Evolutionary conservation across 2,329 filamentous ascomycete genomes (phyloP), one percentile per base, ranked within the genome.

Genomic region (Chaetomiaceae sp.): DNA sequence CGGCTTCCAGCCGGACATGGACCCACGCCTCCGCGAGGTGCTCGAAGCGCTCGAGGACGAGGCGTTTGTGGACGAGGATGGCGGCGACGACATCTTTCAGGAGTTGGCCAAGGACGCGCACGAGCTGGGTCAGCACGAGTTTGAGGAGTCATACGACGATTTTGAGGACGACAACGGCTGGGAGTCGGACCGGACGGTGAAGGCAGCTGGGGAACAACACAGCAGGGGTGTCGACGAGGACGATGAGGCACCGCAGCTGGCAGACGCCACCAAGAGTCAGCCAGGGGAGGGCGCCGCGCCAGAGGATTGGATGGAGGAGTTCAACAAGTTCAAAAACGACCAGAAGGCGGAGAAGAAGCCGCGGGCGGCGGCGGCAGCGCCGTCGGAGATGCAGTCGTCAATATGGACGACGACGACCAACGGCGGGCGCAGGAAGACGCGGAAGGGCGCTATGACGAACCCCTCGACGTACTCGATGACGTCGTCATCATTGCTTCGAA

Each of bases 1-100:
- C 3, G 93, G 93, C 0, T 95, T 98, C 65, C 86, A 98, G 66
- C 93, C 94, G 6, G 90, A 97, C 62, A 97, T 98, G 93, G 94
- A 98, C 60, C 90, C 90, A 2, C 77, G 91, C 32, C 65, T 98
- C 56, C 79, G 93, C 37, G 93, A 98, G 65, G 89, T 90, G 5
- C 69, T 98, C 19, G 90, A 96, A 67, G 93, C 93, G 10, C 70
- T 98, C 24, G 93, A 98, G 39, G 93, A 98, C 60, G 93, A 98
- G 19, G 91, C 86, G 2, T 98, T 88, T 61, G 90, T 98, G 2
- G 91, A 86, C 39, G 76, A 86, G 6, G 79, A 91, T 29, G 87
- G 41, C 9, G 49, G 47, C 29, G 57, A 93, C n/a, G 86, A 93
- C 45, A 69, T 97, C 42, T 97, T 98, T 65, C 79, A 71, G 46